Percentiles rank a stretch among this genome's conserved stretches.
Conservation (phyloP, 140 eudicot genomes). For the Anethum foeniculum region DNA sequence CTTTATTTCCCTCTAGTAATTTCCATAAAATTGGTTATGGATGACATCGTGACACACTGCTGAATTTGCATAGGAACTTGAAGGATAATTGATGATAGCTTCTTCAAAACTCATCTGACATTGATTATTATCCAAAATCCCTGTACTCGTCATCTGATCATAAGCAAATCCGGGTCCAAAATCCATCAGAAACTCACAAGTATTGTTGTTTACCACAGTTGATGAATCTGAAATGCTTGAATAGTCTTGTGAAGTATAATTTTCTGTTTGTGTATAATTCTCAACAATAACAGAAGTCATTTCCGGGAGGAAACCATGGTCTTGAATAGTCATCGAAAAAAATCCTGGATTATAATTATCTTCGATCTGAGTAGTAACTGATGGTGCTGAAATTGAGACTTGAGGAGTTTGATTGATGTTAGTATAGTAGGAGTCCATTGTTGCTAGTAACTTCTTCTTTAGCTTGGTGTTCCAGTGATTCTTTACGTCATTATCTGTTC, state of each 20-base stretch:
- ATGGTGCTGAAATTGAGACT: neutral
- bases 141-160: neutral
- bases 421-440: neutral
- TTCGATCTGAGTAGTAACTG: neutral
- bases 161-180: neutral
- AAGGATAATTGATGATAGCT: neutral
- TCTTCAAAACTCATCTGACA: neutral
- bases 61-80: neutral
- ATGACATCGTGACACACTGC: neutral
- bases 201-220: neutral
- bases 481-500: slow-evolving; percentile 12
- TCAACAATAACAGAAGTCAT: neutral
- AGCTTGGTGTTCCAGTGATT: slow-evolving; percentile 14
- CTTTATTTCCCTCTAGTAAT: neutral
- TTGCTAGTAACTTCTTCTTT: slow-evolving; percentile 10
- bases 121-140: neutral
- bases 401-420: neutral
- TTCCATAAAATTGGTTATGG: slow-evolving; percentile 1
- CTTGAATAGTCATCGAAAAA: neutral
- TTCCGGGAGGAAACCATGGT: neutral
- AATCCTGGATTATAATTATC: neutral
- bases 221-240: neutral
- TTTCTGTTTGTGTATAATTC: neutral
- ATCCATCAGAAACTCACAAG: neutral
- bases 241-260: neutral